A percentile compares a stretch with the other conserved stretches of the same genome.
Evolutionary conservation across 805 yeast genomes (phyloP).

Genomic region (Blastobotrys peoriensis): DNA sequence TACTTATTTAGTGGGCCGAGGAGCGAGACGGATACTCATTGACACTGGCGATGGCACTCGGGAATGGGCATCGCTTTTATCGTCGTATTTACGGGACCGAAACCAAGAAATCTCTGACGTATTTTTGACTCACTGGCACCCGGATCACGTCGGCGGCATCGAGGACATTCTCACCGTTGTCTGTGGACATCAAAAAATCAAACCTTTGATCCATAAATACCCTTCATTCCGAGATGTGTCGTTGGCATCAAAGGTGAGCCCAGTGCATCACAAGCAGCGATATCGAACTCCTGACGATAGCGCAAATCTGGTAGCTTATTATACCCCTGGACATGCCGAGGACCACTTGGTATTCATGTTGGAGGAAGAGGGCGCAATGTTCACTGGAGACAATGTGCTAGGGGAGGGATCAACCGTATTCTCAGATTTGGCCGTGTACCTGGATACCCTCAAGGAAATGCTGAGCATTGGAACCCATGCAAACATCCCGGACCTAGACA

Average conservation of each 20-base stretch:
- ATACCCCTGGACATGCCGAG: conserved; percentile 34
- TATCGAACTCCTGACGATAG: conserved; percentile 23
- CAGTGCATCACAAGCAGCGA: conserved; percentile 9
- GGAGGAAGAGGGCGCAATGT: conserved; percentile 29
- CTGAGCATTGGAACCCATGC: conserved; percentile 16
- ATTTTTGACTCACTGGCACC: conserved; percentile 34
- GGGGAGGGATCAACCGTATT: conserved; percentile 35
- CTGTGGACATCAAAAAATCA: conserved; percentile 4
- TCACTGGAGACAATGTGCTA: conserved; percentile 34
- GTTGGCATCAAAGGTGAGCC: neutral
- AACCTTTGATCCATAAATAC: conserved; percentile 1
- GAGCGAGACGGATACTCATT: conserved; percentile 27
- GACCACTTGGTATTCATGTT: conserved; percentile 33
- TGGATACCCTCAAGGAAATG: conserved; percentile 27
- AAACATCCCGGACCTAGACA: conserved; percentile 1
- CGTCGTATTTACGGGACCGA: conserved; percentile 19
- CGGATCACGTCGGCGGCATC: conserved; percentile 32
- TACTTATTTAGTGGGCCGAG: conserved; percentile 34
- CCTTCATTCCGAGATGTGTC: neutral
- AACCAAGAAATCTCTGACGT: conserved; percentile 25
- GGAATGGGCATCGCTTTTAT: conserved; percentile 24
- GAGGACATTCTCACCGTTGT: conserved; percentile 15
- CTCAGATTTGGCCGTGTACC: conserved; percentile 26
- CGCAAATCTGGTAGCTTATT: conserved; percentile 24
- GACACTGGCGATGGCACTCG: conserved; percentile 33